Evolutionary conservation across 2,329 filamentous ascomycete species (phyloP).

Genomic region (Cordyceps fumosorosea): DNA sequence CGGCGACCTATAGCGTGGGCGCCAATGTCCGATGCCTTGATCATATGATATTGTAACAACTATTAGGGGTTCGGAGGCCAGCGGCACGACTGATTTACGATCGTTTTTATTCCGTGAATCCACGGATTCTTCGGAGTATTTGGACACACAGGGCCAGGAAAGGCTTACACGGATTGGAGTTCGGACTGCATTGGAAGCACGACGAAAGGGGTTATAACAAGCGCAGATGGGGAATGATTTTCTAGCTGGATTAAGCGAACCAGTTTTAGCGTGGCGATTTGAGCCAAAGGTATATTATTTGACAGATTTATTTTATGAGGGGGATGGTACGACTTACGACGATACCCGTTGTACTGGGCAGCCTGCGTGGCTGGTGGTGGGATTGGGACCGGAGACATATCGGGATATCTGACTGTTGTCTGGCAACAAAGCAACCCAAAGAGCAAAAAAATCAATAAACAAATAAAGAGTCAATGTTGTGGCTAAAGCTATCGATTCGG

Average conservation of each 20-base stretch:
- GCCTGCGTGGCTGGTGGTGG: neutral
- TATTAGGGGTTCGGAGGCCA: neutral
- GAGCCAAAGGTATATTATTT: slow-evolving; percentile 9
- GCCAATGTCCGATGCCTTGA: neutral
- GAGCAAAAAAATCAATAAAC: neutral
- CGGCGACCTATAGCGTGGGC: slow-evolving; percentile 6
- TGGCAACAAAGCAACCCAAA: neutral
- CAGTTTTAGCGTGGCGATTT: slow-evolving; percentile 10
- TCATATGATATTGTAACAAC: slow-evolving; percentile 1
- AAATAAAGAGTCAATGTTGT: neutral
- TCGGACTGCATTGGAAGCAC: slow-evolving; percentile 8
- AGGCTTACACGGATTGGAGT: slow-evolving; percentile 6
- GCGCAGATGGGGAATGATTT: slow-evolving; percentile 1
- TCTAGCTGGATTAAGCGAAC: slow-evolving; percentile 5
- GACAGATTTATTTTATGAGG: slow-evolving; percentile 3
- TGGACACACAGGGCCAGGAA: slow-evolving; percentile 7
- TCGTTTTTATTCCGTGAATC: slow-evolving; percentile 1
- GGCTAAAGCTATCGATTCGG: neutral
- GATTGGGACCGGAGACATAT: neutral
- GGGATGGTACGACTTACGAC: slow-evolving; percentile 1
- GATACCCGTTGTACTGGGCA: slow-evolving; percentile 7
- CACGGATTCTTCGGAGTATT: slow-evolving; percentile 4
- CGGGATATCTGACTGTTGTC: slow-evolving; percentile 1
- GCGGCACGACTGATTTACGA: slow-evolving; percentile 6
- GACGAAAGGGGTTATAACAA: neutral